Base-by-base conservation (phyloP, 2,329 filamentous ascomycete species). In the Sporothrix humicola region DNA sequence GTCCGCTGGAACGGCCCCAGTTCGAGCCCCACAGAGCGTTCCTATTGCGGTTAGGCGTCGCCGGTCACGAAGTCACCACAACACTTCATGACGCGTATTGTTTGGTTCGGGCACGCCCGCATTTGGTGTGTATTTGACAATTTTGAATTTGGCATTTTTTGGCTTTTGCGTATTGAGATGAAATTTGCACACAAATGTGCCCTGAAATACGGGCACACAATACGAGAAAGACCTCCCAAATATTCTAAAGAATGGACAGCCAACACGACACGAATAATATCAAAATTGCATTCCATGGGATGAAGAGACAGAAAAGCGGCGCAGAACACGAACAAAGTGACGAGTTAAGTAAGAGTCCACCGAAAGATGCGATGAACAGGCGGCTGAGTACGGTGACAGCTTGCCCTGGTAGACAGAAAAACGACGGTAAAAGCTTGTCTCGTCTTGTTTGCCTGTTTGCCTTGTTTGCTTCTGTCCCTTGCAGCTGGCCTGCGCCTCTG, bases 281-380 rank as follows among this genome's bases (percentile, higher is more conserved):
- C 13, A 54, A 15, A n/a, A 23, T 48, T 48, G 46, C 46, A 48
- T 48, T 48, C 46, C 46, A 48, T 3, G 46, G 9, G 31, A 31
- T 31, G 31, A 23, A 56, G 10, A 9, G 1, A 9, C 23, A 56
- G 52, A 23, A 56, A 56, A 56, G n/a, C n/a, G 23, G 23, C n/a
- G 9, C n/a, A 23, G 9, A 56, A 23, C 3, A 10, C 52, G 48
- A 17, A 13, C 6, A 13, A 52, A 6, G 15, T 15, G 12, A 52
- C 13, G n/a, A n/a, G n/a, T 12, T 10, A 52, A 17, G 5, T 6
- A 37, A 37, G 31, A 37, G 31, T 26, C 31, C 31, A 37, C 31
- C 15, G 48, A 54, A 50, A 54, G 52, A 54, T 54, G 15, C 52
- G 52, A 54, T 23, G 20, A 56, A 56, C 52, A 56, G 52, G 52